These are phyloP conservation scores for Hypoxylon sp. DNA, from an alignment of 2,329 filamentous ascomycete species.

Conservation along the genomic window DNA sequence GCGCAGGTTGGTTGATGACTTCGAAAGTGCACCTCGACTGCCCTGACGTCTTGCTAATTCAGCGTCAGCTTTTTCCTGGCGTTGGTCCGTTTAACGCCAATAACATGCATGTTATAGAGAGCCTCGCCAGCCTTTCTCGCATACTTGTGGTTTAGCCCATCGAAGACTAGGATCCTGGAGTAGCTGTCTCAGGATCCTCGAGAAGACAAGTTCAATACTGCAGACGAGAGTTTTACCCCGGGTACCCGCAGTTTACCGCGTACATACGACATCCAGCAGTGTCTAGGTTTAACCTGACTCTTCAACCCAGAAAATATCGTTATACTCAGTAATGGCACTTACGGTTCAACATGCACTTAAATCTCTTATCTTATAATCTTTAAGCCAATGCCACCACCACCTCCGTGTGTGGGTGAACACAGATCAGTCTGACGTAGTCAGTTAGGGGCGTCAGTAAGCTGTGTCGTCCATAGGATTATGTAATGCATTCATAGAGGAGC, in stretches of 20 bases:
- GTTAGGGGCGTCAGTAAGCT: slow-evolving; percentile 56
- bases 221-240: slow-evolving; percentile 51
- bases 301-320: slow-evolving; percentile 66
- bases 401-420: slow-evolving; percentile 60
- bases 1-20: slow-evolving; percentile 62
- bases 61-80: slow-evolving; percentile 60
- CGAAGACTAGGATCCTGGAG: slow-evolving; percentile 51
- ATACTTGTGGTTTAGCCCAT: slow-evolving; percentile 50
- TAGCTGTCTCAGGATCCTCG: slow-evolving; percentile 59
- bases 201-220: slow-evolving; percentile 47
- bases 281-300: slow-evolving; percentile 54
- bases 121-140: slow-evolving; percentile 58
- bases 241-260: slow-evolving; percentile 59
- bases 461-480: not conserved
- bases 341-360: slow-evolving; percentile 66
- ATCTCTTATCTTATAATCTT: slow-evolving; percentile 66
- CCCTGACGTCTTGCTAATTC: slow-evolving; percentile 41
- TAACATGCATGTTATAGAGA: slow-evolving; percentile 63
- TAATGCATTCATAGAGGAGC: not conserved
- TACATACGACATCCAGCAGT: slow-evolving; percentile 41
- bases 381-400: slow-evolving; percentile 61
- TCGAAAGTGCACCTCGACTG: slow-evolving; percentile 42
- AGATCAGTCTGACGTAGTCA: slow-evolving; percentile 60
- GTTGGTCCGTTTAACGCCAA: slow-evolving; percentile 61
- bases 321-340: slow-evolving; percentile 66